phyloP scores from a whole-genome alignment of 176 grass and related monocot species.

The Cenchrus americanus region DNA sequence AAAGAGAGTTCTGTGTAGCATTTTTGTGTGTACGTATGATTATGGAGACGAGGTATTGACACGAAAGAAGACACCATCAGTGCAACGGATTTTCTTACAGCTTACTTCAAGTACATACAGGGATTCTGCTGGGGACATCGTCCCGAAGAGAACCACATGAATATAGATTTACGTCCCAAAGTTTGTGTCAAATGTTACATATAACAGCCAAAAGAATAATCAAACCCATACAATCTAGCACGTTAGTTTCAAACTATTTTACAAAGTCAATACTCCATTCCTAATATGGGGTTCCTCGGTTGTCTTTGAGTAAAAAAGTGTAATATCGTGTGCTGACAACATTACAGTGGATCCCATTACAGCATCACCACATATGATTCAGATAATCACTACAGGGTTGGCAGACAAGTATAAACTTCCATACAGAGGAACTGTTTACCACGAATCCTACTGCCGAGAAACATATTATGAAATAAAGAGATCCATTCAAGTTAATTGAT shows the following conservation, averaged over 20 bases:
- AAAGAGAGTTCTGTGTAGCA: not conserved
- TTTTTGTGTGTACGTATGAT: not conserved
- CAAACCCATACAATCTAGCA: conserved; percentile 23
- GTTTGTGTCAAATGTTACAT: conserved; percentile 27
- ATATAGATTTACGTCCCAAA: not conserved
- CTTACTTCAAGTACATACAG: conserved; percentile 1
- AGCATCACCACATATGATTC: conserved; percentile 36
- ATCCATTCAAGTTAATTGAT: conserved; percentile 39
- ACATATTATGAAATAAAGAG: conserved; percentile 3
- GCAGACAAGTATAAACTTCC: not conserved
- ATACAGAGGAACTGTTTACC: conserved; percentile 25
- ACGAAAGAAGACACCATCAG: conserved; percentile 14
- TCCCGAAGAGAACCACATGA: not conserved
- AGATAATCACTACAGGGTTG: not conserved
- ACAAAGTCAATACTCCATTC: conserved; percentile 37
- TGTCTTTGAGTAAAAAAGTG: not conserved
- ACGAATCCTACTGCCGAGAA: not conserved
- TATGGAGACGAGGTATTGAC: not conserved
- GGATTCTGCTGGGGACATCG: not conserved
- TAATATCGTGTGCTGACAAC: not conserved
- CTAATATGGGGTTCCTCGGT: conserved; percentile 13
- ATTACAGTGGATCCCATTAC: not conserved
- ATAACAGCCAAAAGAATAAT: conserved; percentile 32
- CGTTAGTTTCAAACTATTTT: conserved; percentile 45
- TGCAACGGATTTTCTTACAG: not conserved